A percentile compares a stretch with the other conserved stretches of the same genome.
Conservation (phyloP, 208 protist species). For the Lotmaria passim region DNA sequence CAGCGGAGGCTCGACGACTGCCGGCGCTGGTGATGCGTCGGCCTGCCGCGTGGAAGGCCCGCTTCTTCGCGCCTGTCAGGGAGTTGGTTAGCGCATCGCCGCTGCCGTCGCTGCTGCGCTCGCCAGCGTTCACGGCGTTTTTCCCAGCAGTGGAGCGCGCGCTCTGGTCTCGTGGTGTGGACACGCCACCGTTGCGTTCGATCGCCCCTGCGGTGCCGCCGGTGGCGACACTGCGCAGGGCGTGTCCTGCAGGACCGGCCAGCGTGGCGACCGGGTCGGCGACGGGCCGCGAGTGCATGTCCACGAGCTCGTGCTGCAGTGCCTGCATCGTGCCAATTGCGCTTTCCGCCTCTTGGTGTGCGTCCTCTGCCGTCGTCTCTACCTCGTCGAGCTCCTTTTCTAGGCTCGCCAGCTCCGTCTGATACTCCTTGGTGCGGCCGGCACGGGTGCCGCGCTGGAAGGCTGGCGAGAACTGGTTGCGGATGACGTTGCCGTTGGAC, state of each 20-base stretch:
- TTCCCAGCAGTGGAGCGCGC: background rate
- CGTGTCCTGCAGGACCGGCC: slow-evolving; percentile 16
- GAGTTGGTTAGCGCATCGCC: background rate
- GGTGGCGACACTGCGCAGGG: slow-evolving; percentile 10
- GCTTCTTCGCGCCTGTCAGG: background rate
- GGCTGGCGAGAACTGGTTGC: slow-evolving; percentile 89
- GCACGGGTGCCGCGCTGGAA: slow-evolving; percentile 63
- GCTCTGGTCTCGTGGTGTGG: slow-evolving; percentile 8
- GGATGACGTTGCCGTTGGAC: slow-evolving; percentile 67
- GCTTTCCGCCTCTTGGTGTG: slow-evolving; percentile 18
- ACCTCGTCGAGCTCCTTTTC: slow-evolving; percentile 39
- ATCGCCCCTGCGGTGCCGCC: background rate
- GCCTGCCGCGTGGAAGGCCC: background rate
- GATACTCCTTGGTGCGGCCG: slow-evolving; percentile 63
- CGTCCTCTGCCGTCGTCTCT: slow-evolving; percentile 14
- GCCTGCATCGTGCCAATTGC: slow-evolving; percentile 15
- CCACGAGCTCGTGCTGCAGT: slow-evolving; percentile 28
- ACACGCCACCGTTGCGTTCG: background rate
- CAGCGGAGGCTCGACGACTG: background rate
- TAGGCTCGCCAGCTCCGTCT: slow-evolving; percentile 37
- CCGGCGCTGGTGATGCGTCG: slow-evolving; percentile 9
- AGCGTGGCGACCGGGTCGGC: slow-evolving; percentile 5
- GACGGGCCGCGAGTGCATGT: slow-evolving; percentile 26
- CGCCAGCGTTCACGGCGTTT: background rate
- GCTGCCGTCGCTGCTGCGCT: background rate